Base-by-base conservation (phyloP, 768 basidiomycete species). In the Tulasnella sp. region DNA sequence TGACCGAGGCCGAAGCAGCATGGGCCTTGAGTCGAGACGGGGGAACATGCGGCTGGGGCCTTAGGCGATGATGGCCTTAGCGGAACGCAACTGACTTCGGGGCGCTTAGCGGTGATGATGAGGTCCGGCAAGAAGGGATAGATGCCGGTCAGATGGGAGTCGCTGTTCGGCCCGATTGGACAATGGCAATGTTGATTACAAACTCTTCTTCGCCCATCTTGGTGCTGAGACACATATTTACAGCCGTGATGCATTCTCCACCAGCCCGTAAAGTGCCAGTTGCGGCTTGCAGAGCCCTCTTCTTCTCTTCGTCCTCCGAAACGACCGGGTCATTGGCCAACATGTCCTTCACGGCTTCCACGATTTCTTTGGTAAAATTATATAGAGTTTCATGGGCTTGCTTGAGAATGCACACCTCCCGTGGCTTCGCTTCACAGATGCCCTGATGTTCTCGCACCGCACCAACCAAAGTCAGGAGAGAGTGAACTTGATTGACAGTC, bases 381-480 rank as follows among this genome's bases (percentile, higher is more conserved):
- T 96, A 98, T 48, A 99, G 87, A 18, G 91, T 90, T 82, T 93
- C 93, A 85, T 96, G 95, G 14, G 93, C 92, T 69, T 88, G 86
- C 82, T 89, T 90, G 40, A 99, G 89, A 84, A 89, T 89, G 34
- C 89, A 89, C 16, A 93, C 86, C 84, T 93, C 92, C 81, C 91
- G 87, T 44, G 87, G 83, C 48, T 84, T 80, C 22, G 76, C 72
- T 5, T 80, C 54, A 44, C 91, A 90, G 58, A 96, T 88, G 72
- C 92, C 92, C 3, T 93, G 91, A 84, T 95, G 93, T 75, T 89
- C 90, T 84, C 93, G 90, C 60, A 98, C 94, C 11, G 93, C 92
- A 85, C 98, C 98, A 75, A 97, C 96, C 79, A 99, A 92, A 44
- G 93, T 93, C 78, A 99, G n/a, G n/a, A 98, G 89, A 84, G 94